Evolutionary conservation across 805 yeast species (phyloP), one percentile per base, ranked within the genome.

Genomic region (Wickerhamomyces bovis): DNA sequence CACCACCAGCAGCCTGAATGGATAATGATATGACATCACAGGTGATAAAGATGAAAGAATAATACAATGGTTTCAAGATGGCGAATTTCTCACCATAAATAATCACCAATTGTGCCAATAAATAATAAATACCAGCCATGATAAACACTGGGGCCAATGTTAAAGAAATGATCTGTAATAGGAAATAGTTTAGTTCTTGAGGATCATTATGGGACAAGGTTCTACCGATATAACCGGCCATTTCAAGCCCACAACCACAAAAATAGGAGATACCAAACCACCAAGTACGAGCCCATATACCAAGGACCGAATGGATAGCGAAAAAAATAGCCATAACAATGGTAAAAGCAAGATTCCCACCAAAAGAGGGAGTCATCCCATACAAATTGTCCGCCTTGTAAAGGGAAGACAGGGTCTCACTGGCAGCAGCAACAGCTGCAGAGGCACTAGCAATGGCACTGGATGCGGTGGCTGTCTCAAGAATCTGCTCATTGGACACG

Each of bases 81-180:
- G 89, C 79, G 52, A 66, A 80, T 16, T 67, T 62, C 45, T 69
- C 66, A 2, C 88, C 87, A 56, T 78, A 80, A 1, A 86, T 62
- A 45, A 82, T 79, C 44, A 81, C 70, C 41, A 84, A 54, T 65
- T 85, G 83, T 6, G 85, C 89, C 48, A 88, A 66, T 45, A 81
- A 69, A 56, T 76, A 83, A 66, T 89, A 89, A 4, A 88, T 71
- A 2, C 92, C 95, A 4, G 85, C 96, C 86, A 85, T 84, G 39
- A 85, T 68, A 61, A 89, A 84, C 19, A 86, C 87, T 0, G 96
- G 96, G 0, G 88, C 90, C 6, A 39, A 25, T 4, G 92, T 86
- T 46, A 88, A 66, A 56, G 82, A 72, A 46, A 81, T 75, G 52
- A 83, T 75, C 62, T 89, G 95, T 55, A 81, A 65, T 39, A 84